Evolutionary conservation across 2,329 filamentous ascomycete species (phyloP), one percentile per base, ranked within the genome.

Genomic region (Phaeosphaeriaceae sp.): DNA sequence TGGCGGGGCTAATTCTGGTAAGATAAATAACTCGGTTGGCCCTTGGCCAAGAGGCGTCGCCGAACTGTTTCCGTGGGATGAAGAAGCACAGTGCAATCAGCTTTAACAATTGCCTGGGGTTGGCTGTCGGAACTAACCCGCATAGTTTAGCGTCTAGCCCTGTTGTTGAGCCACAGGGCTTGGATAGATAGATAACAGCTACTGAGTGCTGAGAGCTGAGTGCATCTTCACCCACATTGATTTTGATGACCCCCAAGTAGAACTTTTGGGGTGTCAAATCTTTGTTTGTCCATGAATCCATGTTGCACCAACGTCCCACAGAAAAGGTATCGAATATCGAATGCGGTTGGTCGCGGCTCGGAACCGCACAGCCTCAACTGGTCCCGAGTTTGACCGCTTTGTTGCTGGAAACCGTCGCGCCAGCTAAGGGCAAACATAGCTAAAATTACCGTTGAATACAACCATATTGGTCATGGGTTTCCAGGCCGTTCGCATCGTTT

Each of bases 11-110:
- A 54, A 52, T 44, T 45, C 42, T 51, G 49, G 46, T 48, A 48
- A 58, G 55, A 51, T 61, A 56, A 52, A 58, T 52, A 50, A 48
- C 54, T 63, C 64, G 65, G 52, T 56, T 68, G 54, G 60, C 58
- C 61, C 54, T n/a, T 63, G 56, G 65, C 67, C 64, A 68, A 68
- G 66, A 64, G 64, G 57, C 65, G 65, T 64, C 64, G 67, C 67
- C 69, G 66, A 66, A 70, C 60, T 63, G 63, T 49, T 58, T 67
- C 70, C 70, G 70, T 73, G 70, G 70, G 70, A 73, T 72, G 68
- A 61, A 64, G 66, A 64, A 68, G 61, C 53, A 56, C 58, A 63
- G 52, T 55, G 55, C 62, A 63, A 57, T 60, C 57, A 58, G 47
- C 39, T 34, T 26, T 33, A 23, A n/a, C 20, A 42, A 40, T 16